These are phyloP conservation scores for Paxillus involutus DNA, from an alignment of 768 basidiomycete species.

Conservation along the genomic window DNA sequence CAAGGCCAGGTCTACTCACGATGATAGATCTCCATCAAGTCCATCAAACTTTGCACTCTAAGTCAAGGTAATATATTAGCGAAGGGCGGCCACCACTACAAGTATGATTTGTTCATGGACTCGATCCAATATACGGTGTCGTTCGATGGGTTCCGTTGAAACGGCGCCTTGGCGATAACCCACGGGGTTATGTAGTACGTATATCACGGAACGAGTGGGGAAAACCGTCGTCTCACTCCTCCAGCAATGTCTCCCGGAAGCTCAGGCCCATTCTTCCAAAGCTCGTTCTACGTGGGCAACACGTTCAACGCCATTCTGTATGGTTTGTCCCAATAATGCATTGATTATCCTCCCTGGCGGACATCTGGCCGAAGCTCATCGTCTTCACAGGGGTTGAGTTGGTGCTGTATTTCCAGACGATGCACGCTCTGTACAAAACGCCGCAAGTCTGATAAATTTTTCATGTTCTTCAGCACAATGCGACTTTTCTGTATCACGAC, in stretches of 20 bases:
- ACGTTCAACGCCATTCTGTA: conserved; percentile 14
- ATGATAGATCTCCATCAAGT: too few relatives aligned
- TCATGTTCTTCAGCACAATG: conserved; percentile 12
- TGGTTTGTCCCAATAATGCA: background rate
- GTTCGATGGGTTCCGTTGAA: background rate
- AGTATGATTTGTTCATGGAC: background rate
- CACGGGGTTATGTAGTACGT: background rate
- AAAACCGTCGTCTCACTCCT: background rate
- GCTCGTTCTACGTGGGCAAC: conserved; percentile 16
- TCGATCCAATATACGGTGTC: background rate
- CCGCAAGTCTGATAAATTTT: background rate
- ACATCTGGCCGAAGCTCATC: background rate
- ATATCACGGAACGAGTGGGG: background rate
- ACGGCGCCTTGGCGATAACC: background rate
- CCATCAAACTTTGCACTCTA: too few relatives aligned
- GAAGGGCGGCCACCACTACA: background rate
- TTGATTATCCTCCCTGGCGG: background rate
- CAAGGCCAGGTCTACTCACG: too few relatives aligned
- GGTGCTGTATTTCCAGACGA: conserved; percentile 12
- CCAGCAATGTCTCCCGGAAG: background rate
- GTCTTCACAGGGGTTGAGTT: conserved; percentile 10
- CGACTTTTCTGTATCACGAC: conserved; percentile 27
- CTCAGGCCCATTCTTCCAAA: conserved; percentile 8
- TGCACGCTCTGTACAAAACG: too few relatives aligned
- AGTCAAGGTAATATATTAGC: background rate